Conservation (phyloP, 2,329 filamentous ascomycete species). For the Verticillium dahliae region DNA sequence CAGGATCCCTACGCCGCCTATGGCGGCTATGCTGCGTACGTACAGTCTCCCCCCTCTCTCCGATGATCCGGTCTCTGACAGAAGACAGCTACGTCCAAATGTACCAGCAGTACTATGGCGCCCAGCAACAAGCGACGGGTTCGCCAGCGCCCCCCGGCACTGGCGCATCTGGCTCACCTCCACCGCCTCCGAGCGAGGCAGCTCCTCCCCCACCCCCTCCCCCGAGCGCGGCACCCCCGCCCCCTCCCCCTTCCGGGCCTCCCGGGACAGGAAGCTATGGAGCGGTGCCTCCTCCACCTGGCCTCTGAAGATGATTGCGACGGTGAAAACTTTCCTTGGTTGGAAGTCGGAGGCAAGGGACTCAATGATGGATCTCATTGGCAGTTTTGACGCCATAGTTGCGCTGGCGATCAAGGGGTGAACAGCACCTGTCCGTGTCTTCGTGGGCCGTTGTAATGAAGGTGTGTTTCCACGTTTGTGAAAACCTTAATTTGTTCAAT, state of each 20-base stretch:
- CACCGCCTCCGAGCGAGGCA: constrained; percentile 51
- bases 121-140: constrained; percentile 40
- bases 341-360: too few relatives aligned
- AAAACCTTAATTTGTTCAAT: neutral
- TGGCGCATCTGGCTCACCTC: constrained; percentile 38
- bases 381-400: too few relatives aligned
- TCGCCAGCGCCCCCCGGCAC: constrained; percentile 36
- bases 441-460: too few relatives aligned
- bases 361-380: too few relatives aligned
- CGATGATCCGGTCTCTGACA: constrained; percentile 13
- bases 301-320: constrained; percentile 27
- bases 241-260: constrained; percentile 35
- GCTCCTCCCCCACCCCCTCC: constrained; percentile 56
- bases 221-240: constrained; percentile 49
- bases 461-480: too few relatives aligned
- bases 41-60: neutral
- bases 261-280: constrained; percentile 53
- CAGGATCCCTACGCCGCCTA: constrained; percentile 85
- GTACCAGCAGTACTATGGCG: constrained; percentile 65
- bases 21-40: constrained; percentile 76
- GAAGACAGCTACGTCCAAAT: constrained; percentile 54
- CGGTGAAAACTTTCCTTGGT: too few relatives aligned
- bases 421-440: too few relatives aligned
- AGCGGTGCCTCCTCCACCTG: constrained; percentile 50
- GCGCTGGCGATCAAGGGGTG: too few relatives aligned